phyloP scores from a whole-genome alignment of 2,329 filamentous ascomycete species.

The Verticillium nubilum region DNA sequence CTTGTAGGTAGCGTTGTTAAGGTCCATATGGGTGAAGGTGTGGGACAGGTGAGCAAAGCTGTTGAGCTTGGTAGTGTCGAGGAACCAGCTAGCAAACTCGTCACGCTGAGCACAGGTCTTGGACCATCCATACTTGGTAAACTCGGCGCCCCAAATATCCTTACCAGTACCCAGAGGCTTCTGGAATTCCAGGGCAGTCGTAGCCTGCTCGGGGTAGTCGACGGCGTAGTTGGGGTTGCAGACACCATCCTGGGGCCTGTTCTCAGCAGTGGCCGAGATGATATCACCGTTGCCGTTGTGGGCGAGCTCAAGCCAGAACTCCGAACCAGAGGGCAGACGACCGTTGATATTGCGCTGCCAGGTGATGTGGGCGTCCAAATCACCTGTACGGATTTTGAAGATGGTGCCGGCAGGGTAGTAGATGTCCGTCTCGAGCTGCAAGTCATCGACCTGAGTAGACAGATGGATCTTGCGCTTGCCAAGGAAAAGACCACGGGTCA shows the following conservation, averaged over 20 bases:
- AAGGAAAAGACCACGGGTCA: slow-evolving; percentile 52
- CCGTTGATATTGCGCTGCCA: slow-evolving; percentile 37
- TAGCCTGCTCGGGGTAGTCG: slow-evolving; percentile 36
- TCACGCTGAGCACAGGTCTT: slow-evolving; percentile 44
- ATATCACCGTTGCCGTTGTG: slow-evolving; percentile 2
- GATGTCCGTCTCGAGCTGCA: slow-evolving; percentile 49
- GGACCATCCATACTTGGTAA: slow-evolving; percentile 45
- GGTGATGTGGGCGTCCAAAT: slow-evolving; percentile 38
- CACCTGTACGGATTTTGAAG: slow-evolving; percentile 43
- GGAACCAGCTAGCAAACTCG: slow-evolving; percentile 48
- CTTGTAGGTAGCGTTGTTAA: slow-evolving; percentile 55
- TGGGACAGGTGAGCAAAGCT: slow-evolving; percentile 55
- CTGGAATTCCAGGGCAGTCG: slow-evolving; percentile 37
- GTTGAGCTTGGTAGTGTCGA: slow-evolving; percentile 39
- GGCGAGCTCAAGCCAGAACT: slow-evolving; percentile 4
- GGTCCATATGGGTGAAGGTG: slow-evolving; percentile 52
- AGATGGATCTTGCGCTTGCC: slow-evolving; percentile 50
- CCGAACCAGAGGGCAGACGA: slow-evolving; percentile 45
- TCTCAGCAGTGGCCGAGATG: slow-evolving; percentile 36
- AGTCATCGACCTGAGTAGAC: slow-evolving; percentile 56
- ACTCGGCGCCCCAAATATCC: slow-evolving; percentile 44
- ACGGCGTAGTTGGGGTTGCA: slow-evolving; percentile 36
- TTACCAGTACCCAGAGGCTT: slow-evolving; percentile 45
- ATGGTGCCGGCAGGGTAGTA: slow-evolving; percentile 39
- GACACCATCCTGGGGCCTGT: slow-evolving; percentile 32